Percentiles rank a stretch among this genome's conserved stretches.
phyloP scores from a whole-genome alignment of 139 green algal species.

The Pedinophyceae sp. region DNA sequence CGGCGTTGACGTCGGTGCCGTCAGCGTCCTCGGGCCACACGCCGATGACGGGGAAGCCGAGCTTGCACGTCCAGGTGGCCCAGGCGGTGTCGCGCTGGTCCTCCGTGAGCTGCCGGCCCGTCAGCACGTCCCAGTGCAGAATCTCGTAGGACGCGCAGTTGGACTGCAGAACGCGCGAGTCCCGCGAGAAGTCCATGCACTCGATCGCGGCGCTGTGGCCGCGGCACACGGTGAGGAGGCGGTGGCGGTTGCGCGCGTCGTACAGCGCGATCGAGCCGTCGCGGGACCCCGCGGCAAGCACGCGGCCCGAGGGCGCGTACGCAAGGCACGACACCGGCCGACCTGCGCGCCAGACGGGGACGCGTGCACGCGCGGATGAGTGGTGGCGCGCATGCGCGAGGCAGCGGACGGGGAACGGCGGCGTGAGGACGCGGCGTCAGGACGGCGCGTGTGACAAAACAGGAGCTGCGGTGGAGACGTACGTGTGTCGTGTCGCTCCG shows the following conservation, averaged over 20 bases:
- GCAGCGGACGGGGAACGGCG: no score
- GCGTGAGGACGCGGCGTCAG: no score
- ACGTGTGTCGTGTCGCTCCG: no score
- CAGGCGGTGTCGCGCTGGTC: slow-evolving; percentile 16
- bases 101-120: slow-evolving; percentile 4
- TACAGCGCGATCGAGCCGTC: slow-evolving; percentile 8
- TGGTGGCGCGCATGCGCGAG: no score
- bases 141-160: slow-evolving; percentile 33
- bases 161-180: slow-evolving; percentile 7
- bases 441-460: no score
- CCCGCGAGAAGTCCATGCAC: slow-evolving; percentile 10
- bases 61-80: slow-evolving; percentile 13
- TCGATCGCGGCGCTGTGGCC: slow-evolving; percentile 8
- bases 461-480: no score
- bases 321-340: no score
- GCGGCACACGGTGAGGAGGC: slow-evolving; percentile 1
- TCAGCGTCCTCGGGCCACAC: slow-evolving; percentile 11
- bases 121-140: slow-evolving; percentile 13
- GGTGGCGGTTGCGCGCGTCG: neutral
- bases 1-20: slow-evolving; percentile 16
- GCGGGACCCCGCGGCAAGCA: slow-evolving; percentile 9
- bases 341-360: no score
- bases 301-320: no score
- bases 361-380: no score
- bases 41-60: slow-evolving; percentile 16